phyloP scores from a whole-genome alignment of 192 early-diverging fungal species.

The Linnemannia exigua region DNA sequence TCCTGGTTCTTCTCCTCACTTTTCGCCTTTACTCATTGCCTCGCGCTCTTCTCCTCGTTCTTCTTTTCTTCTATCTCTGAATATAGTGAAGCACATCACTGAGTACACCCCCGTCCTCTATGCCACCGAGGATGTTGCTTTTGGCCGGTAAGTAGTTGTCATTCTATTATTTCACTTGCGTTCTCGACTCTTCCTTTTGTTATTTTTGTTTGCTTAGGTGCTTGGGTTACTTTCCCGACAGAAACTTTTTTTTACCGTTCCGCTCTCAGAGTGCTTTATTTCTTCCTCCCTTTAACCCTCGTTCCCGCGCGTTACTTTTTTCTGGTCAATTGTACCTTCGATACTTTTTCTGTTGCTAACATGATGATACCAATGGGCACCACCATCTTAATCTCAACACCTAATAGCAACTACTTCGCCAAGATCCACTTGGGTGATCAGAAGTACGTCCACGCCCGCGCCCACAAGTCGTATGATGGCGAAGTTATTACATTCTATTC shows the following conservation, averaged over 20 bases:
- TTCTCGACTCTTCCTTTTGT: not conserved
- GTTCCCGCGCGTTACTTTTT: not conserved
- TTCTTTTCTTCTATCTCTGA: not conserved
- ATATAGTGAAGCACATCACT: constrained; percentile 55
- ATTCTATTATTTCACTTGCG: not conserved
- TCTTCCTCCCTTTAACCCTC: not conserved
- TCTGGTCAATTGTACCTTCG: not conserved
- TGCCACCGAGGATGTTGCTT: constrained; percentile 66
- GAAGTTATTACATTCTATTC: constrained; percentile 62
- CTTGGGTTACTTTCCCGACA: not conserved
- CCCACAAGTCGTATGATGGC: constrained; percentile 57
- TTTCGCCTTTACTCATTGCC: not conserved
- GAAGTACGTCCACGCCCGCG: constrained; percentile 67
- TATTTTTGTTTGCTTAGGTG: not conserved
- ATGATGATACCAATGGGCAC: not conserved
- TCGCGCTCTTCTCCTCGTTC: too few relatives aligned
- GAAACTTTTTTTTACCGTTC: constrained; percentile 1
- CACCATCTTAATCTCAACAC: not conserved
- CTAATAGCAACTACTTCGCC: constrained; percentile 63
- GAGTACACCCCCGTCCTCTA: constrained; percentile 62
- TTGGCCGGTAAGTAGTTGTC: constrained; percentile 54
- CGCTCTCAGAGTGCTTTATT: not conserved
- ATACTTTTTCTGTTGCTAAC: not conserved
- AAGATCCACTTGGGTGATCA: constrained; percentile 67
- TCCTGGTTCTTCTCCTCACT: not conserved